Evolutionary conservation across 495 filamentous ascomycete genomes (phyloP).

Genomic region (Hyaloscypha hepaticicola): DNA sequence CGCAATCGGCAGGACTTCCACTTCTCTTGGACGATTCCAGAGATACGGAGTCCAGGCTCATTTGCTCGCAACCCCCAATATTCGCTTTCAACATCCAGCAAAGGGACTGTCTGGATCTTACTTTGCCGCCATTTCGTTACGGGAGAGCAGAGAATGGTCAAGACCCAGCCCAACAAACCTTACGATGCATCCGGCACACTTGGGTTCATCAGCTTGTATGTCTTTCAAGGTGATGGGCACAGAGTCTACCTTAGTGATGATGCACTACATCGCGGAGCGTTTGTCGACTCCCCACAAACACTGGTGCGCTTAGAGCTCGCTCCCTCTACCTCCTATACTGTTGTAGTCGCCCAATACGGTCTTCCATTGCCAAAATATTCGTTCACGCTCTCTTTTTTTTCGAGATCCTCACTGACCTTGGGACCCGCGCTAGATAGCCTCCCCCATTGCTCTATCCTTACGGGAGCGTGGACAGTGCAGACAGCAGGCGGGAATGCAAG

Average conservation of each 20-base stretch:
- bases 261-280: constrained; percentile 68
- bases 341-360: constrained; percentile 76
- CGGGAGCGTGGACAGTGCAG: constrained; percentile 68
- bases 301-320: constrained; percentile 72
- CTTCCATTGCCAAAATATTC: constrained; percentile 66
- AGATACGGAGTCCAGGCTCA: constrained; percentile 55
- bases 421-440: constrained; percentile 58
- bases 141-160: constrained; percentile 44
- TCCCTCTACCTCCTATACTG: constrained; percentile 61
- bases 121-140: constrained; percentile 77
- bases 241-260: constrained; percentile 70
- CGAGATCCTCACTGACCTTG: constrained; percentile 57
- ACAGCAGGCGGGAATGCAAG: constrained; percentile 84
- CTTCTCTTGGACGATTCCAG: constrained; percentile 78
- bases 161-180: constrained; percentile 34
- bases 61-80: constrained; percentile 86
- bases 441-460: constrained; percentile 49
- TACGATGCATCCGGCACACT: constrained; percentile 44
- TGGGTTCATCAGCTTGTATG: constrained; percentile 84
- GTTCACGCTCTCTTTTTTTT: constrained; percentile 85
- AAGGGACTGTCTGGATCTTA: constrained; percentile 76
- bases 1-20: constrained; percentile 79
- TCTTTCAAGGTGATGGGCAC: constrained; percentile 71
- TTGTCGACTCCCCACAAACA: constrained; percentile 90
- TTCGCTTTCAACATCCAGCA: constrained; percentile 54